Evolutionary conservation across 768 basidiomycete species (phyloP).

Genomic region (Leccinum aurantiacum): DNA sequence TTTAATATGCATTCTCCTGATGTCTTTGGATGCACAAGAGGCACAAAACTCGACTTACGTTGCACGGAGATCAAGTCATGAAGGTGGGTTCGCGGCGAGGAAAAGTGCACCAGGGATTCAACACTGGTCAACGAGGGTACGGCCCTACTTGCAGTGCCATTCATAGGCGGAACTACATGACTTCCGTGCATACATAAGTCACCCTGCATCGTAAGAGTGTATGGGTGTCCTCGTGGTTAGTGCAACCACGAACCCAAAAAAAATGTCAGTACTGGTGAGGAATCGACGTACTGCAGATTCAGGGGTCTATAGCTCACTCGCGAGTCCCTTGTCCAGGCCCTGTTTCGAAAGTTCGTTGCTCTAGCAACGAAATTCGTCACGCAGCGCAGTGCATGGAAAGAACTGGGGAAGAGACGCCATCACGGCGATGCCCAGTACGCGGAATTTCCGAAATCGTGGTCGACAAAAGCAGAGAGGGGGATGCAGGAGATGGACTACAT

Average conservation of each 20-base stretch:
- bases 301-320: conserved; percentile 18
- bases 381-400: conserved; percentile 22
- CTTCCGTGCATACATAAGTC: conserved; percentile 27
- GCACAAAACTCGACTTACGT: background rate
- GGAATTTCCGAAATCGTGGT: conserved; percentile 29
- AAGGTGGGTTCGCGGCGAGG: conserved; percentile 18
- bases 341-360: conserved; percentile 25
- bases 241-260: conserved; percentile 21
- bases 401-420: conserved; percentile 5
- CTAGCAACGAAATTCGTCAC: conserved; percentile 23
- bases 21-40: background rate
- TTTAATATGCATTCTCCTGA: conserved; percentile 1
- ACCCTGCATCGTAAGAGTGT: conserved; percentile 14
- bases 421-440: conserved; percentile 16
- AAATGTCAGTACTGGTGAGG: conserved; percentile 33
- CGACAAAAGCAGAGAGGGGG: conserved; percentile 26
- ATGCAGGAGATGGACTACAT: conserved; percentile 28
- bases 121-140: conserved; percentile 18
- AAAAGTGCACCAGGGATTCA: conserved; percentile 7
- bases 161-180: conserved; percentile 9
- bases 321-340: conserved; percentile 14
- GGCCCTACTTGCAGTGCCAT: conserved; percentile 22
- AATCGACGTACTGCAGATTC: conserved; percentile 13
- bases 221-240: conserved; percentile 25
- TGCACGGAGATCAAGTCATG: conserved; percentile 20